Percentiles rank a stretch among this genome's conserved stretches.
Conservation (phyloP, 768 basidiomycete species). For the Psilocybe azurescens region DNA sequence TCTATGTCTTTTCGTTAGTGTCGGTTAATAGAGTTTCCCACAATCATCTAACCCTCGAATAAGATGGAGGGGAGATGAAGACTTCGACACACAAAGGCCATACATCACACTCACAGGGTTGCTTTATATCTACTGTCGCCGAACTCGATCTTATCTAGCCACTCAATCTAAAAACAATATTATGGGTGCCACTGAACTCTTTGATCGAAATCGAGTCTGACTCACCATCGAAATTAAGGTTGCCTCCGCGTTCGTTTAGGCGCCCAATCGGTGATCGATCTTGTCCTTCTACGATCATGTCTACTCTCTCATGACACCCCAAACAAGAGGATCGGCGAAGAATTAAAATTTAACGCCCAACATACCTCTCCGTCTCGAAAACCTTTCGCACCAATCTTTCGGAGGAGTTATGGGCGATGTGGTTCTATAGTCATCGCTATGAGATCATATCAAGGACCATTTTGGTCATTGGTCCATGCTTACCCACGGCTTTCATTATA, state of each 20-base stretch:
- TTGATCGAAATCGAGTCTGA: neutral
- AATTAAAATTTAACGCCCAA: neutral
- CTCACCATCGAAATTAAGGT: neutral
- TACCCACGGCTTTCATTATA: neutral
- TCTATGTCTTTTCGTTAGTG: too few species aligned
- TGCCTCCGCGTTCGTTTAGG: conserved; percentile 9
- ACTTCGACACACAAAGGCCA: neutral
- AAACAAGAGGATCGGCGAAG: neutral
- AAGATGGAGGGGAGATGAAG: too few species aligned
- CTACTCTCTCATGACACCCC: neutral
- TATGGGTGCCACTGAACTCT: neutral
- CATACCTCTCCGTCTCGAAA: neutral
- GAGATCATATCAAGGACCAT: neutral
- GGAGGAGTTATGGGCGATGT: neutral
- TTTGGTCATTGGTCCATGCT: neutral
- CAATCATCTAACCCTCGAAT: neutral
- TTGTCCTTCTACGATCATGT: neutral
- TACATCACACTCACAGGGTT: neutral
- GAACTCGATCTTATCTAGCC: neutral
- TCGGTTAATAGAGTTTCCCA: neutral
- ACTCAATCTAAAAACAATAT: neutral
- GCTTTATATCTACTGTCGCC: neutral
- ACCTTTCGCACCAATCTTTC: neutral
- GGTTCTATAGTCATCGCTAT: neutral
- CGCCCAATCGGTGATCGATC: conserved; percentile 25